Base-by-base conservation (phyloP, 768 basidiomycete genomes). In the Rickenella mellea region DNA sequence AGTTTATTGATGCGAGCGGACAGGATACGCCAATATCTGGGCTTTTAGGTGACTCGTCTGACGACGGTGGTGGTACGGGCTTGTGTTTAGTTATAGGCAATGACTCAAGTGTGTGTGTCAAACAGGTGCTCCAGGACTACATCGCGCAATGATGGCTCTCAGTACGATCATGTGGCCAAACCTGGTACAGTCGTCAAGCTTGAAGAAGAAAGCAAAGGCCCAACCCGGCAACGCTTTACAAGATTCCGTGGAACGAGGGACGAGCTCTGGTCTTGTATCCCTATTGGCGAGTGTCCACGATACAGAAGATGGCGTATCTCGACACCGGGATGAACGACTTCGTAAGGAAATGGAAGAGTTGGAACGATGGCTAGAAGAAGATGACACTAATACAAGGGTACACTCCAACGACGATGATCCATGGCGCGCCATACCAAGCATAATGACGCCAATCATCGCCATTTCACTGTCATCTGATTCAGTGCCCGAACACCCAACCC, bases 161-260 rank as follows among this genome's bases (percentile, higher is more conserved):
- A 81, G 84, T 57, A 88, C 88, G 1, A 76, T 91, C 51, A 87
- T 90, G 80, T 91, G 87, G 87, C 81, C 87, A 4, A 82, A 81
- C 0, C 80, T 91, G 74, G 61, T 73, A 37, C 64, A 71, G 19
- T 60, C 55, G n/a, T 36, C 53, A 5, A 62, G 56, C 37, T 33
- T 39, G 30, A 49, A 51, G 30, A 28, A 46, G 24, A 50, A 49
- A 4, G 6, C 24, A 10, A 36, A 36, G 24, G 3, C 33, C 3
- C 9, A 11, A 9, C 33, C 15, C 33, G 4, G 11, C 5, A 14
- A 17, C 24, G 33, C 8, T 11, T 17, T 10, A 2, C 10, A 17
- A 10, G 33, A 36, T 15, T 3, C 5, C 9, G 33, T 19, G 33
- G 12, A 17, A 15, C n/a, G n/a, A n/a, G n/a, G n/a, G n/a, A n/a